Evolutionary conservation across 1,284 basidiomycete genomes (phyloP).

Genomic region (Malassezia psittaci): DNA sequence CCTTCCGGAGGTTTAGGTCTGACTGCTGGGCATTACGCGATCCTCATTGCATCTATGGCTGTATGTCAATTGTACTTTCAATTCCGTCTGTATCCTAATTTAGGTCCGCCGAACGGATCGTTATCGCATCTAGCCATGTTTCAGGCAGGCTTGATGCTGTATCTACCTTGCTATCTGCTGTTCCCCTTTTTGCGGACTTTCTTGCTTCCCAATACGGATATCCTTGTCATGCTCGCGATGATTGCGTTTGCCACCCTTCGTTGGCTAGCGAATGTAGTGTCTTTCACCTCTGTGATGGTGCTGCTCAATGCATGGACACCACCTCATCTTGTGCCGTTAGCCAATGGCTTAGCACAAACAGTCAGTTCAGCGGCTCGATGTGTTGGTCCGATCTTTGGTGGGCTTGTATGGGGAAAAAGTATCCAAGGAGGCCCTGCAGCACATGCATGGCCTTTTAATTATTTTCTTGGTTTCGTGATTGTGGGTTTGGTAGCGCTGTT

Average conservation of each 20-base stretch:
- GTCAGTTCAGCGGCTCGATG: slow-evolving; percentile 48
- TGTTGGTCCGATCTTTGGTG: slow-evolving; percentile 46
- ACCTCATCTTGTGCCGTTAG: slow-evolving; percentile 48
- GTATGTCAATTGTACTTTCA: slow-evolving; percentile 39
- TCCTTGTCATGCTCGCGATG: slow-evolving; percentile 50
- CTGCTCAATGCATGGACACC: slow-evolving; percentile 50
- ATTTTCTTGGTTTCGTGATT: slow-evolving; percentile 40
- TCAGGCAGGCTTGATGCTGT: slow-evolving; percentile 29
- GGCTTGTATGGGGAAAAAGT: slow-evolving; percentile 41
- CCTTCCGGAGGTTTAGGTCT: slow-evolving; percentile 42
- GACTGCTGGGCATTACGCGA: slow-evolving; percentile 46
- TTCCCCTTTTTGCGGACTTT: slow-evolving; percentile 51
- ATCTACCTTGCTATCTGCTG: slow-evolving; percentile 32
- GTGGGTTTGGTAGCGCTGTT: slow-evolving; percentile 31
- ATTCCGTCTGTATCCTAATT: slow-evolving; percentile 60
- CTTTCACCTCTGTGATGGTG: slow-evolving; percentile 45
- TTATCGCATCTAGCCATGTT: slow-evolving; percentile 45
- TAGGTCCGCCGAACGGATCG: slow-evolving; percentile 40
- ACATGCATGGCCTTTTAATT: slow-evolving; percentile 38
- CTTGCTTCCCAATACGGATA: slow-evolving; percentile 44
- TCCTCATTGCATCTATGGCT: slow-evolving; percentile 45
- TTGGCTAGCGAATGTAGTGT: slow-evolving; percentile 48
- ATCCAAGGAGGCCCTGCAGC: slow-evolving; percentile 27
- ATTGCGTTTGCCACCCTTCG: slow-evolving; percentile 47
- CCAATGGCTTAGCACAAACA: slow-evolving; percentile 50